Conservation (phyloP, 2,329 filamentous ascomycete species). For the Paecilomyces sp. region DNA sequence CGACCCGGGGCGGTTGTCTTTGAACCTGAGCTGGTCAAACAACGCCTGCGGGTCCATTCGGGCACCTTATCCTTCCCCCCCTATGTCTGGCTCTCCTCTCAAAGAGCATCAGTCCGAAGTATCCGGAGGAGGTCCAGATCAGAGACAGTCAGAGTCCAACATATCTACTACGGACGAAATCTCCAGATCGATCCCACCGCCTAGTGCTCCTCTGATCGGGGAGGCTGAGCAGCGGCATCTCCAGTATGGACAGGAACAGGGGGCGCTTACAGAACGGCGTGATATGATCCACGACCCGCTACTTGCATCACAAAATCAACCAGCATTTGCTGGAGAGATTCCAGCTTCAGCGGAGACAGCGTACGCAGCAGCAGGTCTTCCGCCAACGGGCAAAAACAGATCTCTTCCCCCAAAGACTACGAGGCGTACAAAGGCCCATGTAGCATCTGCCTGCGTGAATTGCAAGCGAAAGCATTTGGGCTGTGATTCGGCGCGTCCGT, state of each 20-base stretch:
- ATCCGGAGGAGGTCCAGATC: constrained; percentile 25
- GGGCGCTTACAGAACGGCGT: constrained; percentile 9
- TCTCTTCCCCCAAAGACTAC: constrained; percentile 31
- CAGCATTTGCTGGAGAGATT: constrained; percentile 1
- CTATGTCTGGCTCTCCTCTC: constrained; percentile 37
- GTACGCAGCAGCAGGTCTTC: constrained; percentile 17
- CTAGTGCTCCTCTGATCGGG: constrained; percentile 9
- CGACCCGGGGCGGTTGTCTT: constrained; percentile 25
- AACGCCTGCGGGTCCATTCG: constrained; percentile 32
- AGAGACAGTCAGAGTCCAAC: constrained; percentile 21
- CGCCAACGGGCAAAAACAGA: constrained; percentile 10
- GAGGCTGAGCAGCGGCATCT: constrained; percentile 11
- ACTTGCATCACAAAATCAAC: constrained; percentile 8
- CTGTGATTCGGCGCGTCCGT: constrained; percentile 39
- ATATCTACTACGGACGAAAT: constrained; percentile 11
- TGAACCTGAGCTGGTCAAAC: constrained; percentile 26
- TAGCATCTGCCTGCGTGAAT: constrained; percentile 42
- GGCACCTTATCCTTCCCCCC: constrained; percentile 32
- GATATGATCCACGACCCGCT: constrained; percentile 13
- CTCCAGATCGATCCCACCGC: constrained; percentile 7
- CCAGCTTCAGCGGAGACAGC: constrained; percentile 13
- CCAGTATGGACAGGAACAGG: constrained; percentile 2
- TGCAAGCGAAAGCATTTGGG: constrained; percentile 43
- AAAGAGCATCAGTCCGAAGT: constrained; percentile 29
- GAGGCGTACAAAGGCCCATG: constrained; percentile 40